Conservation (phyloP, 495 filamentous ascomycete genomes). For the Penicillium psychrofluorescens region DNA sequence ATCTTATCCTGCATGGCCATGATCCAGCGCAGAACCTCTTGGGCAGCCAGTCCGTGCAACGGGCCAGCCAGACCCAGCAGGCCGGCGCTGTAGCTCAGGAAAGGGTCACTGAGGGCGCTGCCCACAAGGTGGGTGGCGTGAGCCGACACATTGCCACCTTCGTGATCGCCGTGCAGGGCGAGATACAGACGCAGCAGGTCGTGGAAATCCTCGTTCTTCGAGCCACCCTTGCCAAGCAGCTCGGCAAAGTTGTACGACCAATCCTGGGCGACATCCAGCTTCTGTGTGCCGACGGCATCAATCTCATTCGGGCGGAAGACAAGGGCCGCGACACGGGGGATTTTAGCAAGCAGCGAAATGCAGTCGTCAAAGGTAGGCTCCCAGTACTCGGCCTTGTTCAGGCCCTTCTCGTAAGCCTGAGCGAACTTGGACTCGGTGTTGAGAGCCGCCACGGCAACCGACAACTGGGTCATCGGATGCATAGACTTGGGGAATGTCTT, state of each 20-base stretch:
- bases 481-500: slow-evolving; percentile 81
- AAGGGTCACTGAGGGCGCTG: slow-evolving; percentile 90
- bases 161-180: slow-evolving; percentile 95
- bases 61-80: slow-evolving; percentile 93
- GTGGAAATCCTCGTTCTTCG: slow-evolving; percentile 86
- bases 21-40: slow-evolving; percentile 96
- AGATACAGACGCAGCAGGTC: slow-evolving; percentile 90
- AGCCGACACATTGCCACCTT: slow-evolving; percentile 95
- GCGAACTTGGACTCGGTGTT: slow-evolving; percentile 91
- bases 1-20: slow-evolving; percentile 87
- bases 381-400: slow-evolving; percentile 96
- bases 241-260: slow-evolving; percentile 98
- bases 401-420: slow-evolving; percentile 80
- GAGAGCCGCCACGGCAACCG: slow-evolving; percentile 86
- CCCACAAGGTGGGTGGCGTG: slow-evolving; percentile 97
- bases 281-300: slow-evolving; percentile 48
- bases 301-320: slow-evolving; percentile 87
- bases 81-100: slow-evolving; percentile 91
- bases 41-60: slow-evolving; percentile 89
- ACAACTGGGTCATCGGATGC: slow-evolving; percentile 97
- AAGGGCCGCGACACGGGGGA: slow-evolving; percentile 92
- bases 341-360: slow-evolving; percentile 89
- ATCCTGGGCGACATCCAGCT: slow-evolving; percentile 59
- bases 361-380: slow-evolving; percentile 96
- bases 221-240: slow-evolving; percentile 86